Evolutionary conservation across 805 yeast genomes (phyloP).

Genomic region (Teunomyces cretensis): DNA sequence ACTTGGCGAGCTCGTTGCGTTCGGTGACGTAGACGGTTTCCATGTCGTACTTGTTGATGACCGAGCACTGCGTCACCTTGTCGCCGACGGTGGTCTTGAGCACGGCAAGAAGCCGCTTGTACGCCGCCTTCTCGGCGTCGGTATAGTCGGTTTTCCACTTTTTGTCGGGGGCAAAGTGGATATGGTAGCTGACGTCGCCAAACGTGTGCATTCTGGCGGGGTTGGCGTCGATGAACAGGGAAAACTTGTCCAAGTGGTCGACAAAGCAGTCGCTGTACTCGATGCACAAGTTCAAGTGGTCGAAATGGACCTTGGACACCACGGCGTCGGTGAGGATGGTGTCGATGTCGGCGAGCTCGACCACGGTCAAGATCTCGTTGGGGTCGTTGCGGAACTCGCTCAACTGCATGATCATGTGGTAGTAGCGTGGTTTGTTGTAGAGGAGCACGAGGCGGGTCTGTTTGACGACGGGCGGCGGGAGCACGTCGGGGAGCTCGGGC

Average conservation of each 20-base stretch:
- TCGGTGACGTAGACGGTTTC: conserved; percentile 35
- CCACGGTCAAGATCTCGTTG: conserved; percentile 17
- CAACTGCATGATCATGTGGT: conserved; percentile 25
- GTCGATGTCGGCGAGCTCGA: conserved; percentile 18
- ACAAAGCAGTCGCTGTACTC: conserved; percentile 33
- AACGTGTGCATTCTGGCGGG: conserved; percentile 13
- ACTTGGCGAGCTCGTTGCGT: conserved; percentile 26
- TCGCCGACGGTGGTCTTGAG: conserved; percentile 21
- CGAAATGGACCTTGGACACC: conserved; percentile 14
- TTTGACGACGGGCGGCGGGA: neutral
- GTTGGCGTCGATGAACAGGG: conserved; percentile 20
- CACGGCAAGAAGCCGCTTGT: conserved; percentile 22
- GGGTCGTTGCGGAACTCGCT: conserved; percentile 19
- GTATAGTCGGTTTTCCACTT: conserved; percentile 32
- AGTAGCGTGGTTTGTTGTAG: conserved; percentile 28
- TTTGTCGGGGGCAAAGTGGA: conserved; percentile 30
- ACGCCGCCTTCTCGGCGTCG: conserved; percentile 22
- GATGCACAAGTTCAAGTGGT: conserved; percentile 27
- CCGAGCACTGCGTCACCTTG: conserved; percentile 38
- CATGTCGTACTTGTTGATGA: conserved; percentile 37
- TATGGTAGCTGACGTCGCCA: conserved; percentile 32
- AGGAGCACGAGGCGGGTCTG: conserved; percentile 17
- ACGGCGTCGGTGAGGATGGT: conserved; percentile 11
- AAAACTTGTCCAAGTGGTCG: conserved; percentile 18
- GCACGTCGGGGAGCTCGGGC: too few species aligned